A percentile compares a stretch with the other conserved stretches of the same genome.
Conservation (phyloP, 2,329 filamentous ascomycete species). For the Pseudogymnoascus sp. region DNA sequence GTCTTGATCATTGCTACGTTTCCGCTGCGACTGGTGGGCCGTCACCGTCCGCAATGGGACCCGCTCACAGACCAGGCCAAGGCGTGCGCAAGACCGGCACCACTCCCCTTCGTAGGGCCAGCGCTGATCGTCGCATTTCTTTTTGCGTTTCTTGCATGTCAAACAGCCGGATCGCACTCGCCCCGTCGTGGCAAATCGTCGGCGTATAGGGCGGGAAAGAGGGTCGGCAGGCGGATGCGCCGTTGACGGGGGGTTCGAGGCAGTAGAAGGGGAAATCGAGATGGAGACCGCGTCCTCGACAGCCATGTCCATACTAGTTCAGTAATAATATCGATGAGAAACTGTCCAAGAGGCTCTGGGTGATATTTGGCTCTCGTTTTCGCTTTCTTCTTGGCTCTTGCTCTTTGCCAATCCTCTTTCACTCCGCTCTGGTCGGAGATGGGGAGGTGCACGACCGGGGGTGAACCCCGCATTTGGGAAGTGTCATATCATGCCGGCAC, state of each 20-base stretch:
- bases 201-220: slow-evolving; percentile 11
- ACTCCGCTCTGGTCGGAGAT: background rate
- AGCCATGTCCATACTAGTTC: background rate
- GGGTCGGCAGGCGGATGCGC: background rate
- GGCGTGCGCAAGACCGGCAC: slow-evolving; percentile 12
- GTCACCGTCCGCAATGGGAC: slow-evolving; percentile 13
- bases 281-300: background rate
- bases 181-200: slow-evolving; percentile 15
- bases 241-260: background rate
- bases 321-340: background rate
- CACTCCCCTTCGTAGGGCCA: background rate
- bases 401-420: background rate
- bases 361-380: background rate
- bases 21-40: background rate
- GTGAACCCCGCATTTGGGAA: background rate
- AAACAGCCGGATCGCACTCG: slow-evolving; percentile 13
- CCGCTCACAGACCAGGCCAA: slow-evolving; percentile 14
- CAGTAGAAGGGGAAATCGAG: background rate
- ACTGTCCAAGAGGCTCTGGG: background rate
- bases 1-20: background rate
- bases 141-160: slow-evolving; percentile 12
- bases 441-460: background rate
- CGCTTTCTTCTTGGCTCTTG: background rate
- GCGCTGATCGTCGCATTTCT: slow-evolving; percentile 12
- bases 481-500: background rate